phyloP scores from a whole-genome alignment of 2,329 filamentous ascomycete species.

The Penicillium sp. region DNA sequence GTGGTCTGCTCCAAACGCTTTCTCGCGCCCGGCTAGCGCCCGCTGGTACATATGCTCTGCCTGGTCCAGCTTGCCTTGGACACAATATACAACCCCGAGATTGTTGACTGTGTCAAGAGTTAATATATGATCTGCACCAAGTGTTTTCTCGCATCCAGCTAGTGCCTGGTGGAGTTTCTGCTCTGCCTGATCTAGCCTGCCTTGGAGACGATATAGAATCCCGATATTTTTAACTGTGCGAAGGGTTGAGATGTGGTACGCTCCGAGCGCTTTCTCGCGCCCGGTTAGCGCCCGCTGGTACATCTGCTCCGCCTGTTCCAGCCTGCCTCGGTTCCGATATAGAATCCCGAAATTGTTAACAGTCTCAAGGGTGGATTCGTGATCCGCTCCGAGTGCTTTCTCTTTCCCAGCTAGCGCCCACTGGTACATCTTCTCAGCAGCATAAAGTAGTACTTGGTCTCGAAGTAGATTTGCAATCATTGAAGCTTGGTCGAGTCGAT shows the following conservation, averaged over 20 bases:
- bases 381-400: too few species aligned
- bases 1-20: background rate
- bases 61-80: background rate
- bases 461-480: background rate
- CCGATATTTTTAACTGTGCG: background rate
- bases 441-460: background rate
- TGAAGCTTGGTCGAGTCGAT: background rate
- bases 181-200: background rate
- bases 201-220: background rate
- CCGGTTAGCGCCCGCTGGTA: background rate
- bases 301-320: background rate
- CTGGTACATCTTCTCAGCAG: too few species aligned
- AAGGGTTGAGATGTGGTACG: background rate
- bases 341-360: too few species aligned
- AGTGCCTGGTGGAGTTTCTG: background rate
- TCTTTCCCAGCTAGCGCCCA: too few species aligned
- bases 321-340: too few species aligned
- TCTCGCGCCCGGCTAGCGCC: background rate
- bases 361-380: too few species aligned
- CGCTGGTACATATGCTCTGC: background rate
- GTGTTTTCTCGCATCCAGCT: background rate
- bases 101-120: slow-evolving; percentile 2
- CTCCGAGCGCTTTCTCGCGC: background rate
- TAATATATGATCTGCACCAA: background rate
- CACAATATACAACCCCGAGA: background rate